These are phyloP conservation scores for Alternaria sp. DNA, from an alignment of 2,329 filamentous ascomycete species.

Conservation along the genomic window DNA sequence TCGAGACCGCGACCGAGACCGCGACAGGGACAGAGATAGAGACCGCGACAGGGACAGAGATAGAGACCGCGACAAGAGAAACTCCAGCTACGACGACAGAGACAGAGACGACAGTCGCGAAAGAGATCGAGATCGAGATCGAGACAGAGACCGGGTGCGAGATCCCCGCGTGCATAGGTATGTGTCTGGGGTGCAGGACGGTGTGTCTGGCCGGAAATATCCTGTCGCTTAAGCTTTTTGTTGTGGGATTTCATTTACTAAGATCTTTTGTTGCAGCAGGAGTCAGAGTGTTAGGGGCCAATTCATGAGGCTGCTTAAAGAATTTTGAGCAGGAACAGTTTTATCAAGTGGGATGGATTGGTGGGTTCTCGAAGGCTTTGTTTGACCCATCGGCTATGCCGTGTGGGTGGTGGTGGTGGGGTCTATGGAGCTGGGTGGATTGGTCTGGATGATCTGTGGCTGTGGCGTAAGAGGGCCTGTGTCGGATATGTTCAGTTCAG, in stretches of 20 bases:
- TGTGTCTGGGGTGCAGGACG: slow-evolving; percentile 43
- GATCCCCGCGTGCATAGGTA: slow-evolving; percentile 41
- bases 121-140: slow-evolving; percentile 14
- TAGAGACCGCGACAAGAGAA: neutral
- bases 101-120: slow-evolving; percentile 21
- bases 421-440: neutral
- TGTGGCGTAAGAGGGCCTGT: too few relatives aligned
- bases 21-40: slow-evolving; percentile 4
- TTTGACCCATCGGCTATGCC: neutral
- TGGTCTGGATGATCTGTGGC: slow-evolving; percentile 11
- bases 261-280: slow-evolving; percentile 4
- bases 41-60: slow-evolving; percentile 3
- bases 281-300: slow-evolving; percentile 21
- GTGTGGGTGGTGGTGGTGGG: neutral
- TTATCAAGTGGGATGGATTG: neutral
- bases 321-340: slow-evolving; percentile 20
- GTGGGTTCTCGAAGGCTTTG: neutral
- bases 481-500: neutral
- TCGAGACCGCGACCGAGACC: neutral
- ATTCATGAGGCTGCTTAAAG: slow-evolving; percentile 25
- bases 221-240: slow-evolving; percentile 21
- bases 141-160: slow-evolving; percentile 23
- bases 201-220: slow-evolving; percentile 43
- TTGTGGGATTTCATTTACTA: slow-evolving; percentile 23
- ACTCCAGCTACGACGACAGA: neutral